Conservation (phyloP, 345 rosid genomes). For the sweet orange (Citrus sinensis) region DNA sequence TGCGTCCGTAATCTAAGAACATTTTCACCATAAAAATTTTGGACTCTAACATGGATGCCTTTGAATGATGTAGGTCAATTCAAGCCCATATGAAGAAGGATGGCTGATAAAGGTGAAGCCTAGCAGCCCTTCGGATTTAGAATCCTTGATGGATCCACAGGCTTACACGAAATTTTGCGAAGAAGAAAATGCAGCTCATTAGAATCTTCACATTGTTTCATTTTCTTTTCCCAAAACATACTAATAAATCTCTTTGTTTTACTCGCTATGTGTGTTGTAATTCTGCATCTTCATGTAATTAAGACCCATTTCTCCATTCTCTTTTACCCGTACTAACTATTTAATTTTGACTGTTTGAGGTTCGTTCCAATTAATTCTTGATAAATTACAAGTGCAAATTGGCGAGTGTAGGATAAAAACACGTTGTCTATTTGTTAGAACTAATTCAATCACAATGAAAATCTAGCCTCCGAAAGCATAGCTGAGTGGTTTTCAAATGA, state of each 20-base stretch:
- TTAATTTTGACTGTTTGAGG: background rate
- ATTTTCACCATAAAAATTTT: background rate
- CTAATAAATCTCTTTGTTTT: background rate
- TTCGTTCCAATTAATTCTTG: too few species aligned
- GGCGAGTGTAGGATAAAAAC: too few species aligned
- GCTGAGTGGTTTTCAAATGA: too few species aligned
- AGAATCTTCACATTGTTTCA: conserved; percentile 11
- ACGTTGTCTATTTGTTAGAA: too few species aligned
- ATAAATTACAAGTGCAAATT: too few species aligned
- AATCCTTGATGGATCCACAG: conserved; percentile 67
- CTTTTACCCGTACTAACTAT: too few species aligned
- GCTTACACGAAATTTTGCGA: conserved; percentile 88
- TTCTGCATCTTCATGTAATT: conserved; percentile 22
- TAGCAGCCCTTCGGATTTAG: conserved; percentile 67
- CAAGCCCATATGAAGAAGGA: conserved; percentile 87
- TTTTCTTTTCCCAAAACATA: background rate
- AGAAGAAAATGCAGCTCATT: conserved; percentile 93
- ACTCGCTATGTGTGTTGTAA: background rate
- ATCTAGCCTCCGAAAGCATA: too few species aligned
- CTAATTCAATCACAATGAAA: too few species aligned
- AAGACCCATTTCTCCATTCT: background rate
- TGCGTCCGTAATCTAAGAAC: background rate
- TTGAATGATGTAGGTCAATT: conserved; percentile 50
- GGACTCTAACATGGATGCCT: background rate
- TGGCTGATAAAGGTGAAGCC: conserved; percentile 99